phyloP scores from a whole-genome alignment of 164 flowering plant genomes.

The Warburgia ugandensis region DNA sequence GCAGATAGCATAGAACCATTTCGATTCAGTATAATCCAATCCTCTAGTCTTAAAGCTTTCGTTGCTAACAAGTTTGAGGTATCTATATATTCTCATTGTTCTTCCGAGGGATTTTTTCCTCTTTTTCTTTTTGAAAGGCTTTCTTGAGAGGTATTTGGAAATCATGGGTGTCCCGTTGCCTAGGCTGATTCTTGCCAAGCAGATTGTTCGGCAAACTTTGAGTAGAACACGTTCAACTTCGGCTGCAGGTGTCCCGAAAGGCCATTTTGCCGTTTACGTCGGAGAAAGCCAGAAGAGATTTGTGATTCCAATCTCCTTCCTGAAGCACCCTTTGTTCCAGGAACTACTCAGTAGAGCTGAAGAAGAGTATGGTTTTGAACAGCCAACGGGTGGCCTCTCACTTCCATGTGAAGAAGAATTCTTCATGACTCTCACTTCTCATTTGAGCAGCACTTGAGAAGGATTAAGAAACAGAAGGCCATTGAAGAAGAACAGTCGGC shows the following conservation, averaged over 20 bases:
- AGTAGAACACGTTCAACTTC: not conserved
- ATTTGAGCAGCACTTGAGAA: slow-evolving; percentile 14
- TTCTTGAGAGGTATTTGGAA: too few relatives aligned
- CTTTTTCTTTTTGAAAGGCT: too few relatives aligned
- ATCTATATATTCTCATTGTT: too few relatives aligned
- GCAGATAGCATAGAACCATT: too few relatives aligned
- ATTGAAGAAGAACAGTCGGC: too few relatives aligned
- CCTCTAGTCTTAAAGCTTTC: too few relatives aligned
- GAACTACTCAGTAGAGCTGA: not conserved
- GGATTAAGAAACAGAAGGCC: not conserved
- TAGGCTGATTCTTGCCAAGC: not conserved
- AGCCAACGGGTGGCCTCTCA: slow-evolving; percentile 42
- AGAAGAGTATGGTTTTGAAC: slow-evolving; percentile 8
- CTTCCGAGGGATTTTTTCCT: too few relatives aligned
- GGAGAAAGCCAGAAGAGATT: slow-evolving; percentile 8
- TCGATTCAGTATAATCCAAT: too few relatives aligned
- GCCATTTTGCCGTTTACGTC: slow-evolving; percentile 10
- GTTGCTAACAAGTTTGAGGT: too few relatives aligned
- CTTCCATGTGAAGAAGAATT: slow-evolving; percentile 62
- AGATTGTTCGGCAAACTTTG: not conserved
- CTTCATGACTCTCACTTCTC: slow-evolving; percentile 48
- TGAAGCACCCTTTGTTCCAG: slow-evolving; percentile 7
- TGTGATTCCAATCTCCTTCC: slow-evolving; percentile 6
- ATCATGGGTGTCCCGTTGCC: too few relatives aligned
- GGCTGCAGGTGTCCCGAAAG: slow-evolving; percentile 5